phyloP scores from a whole-genome alignment of 345 rosid genomes.

The Rhodamnia rubescens region DNA sequence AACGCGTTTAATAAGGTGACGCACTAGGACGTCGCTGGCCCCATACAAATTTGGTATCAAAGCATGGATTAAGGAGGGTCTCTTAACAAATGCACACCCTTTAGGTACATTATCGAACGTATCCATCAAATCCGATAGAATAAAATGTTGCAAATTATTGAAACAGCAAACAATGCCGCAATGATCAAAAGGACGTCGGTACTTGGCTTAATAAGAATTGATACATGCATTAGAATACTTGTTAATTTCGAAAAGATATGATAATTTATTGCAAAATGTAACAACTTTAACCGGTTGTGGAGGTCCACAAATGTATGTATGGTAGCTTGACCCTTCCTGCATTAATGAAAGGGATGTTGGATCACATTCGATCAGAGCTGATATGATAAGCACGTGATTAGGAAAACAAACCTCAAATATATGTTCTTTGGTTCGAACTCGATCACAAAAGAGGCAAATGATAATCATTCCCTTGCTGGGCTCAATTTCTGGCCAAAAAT shows the following conservation, averaged over 20 bases:
- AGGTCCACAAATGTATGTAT: not conserved
- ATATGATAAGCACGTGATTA: not conserved
- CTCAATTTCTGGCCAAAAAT: no score
- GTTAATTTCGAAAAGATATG: not conserved
- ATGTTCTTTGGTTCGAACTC: not conserved
- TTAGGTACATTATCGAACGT: no score
- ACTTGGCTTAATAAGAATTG: not conserved
- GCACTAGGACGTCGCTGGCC: no score
- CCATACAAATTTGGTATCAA: no score
- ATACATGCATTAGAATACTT: not conserved
- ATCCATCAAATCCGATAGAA: no score
- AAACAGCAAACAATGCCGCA: not conserved
- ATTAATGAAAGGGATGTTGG: not conserved
- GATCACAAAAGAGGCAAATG: not conserved
- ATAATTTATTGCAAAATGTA: not conserved
- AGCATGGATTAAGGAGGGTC: no score
- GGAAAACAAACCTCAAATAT: not conserved
- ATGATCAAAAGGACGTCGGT: rapidly evolving
- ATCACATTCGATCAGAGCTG: not conserved
- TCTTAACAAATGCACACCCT: no score
- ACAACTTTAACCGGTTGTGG: not conserved
- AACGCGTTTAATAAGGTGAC: no score
- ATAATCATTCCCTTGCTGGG: no score
- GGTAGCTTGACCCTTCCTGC: no score
- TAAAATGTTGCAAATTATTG: not conserved